Conservation (phyloP, 2,329 filamentous ascomycete species). For the Diaporthe sp. region DNA sequence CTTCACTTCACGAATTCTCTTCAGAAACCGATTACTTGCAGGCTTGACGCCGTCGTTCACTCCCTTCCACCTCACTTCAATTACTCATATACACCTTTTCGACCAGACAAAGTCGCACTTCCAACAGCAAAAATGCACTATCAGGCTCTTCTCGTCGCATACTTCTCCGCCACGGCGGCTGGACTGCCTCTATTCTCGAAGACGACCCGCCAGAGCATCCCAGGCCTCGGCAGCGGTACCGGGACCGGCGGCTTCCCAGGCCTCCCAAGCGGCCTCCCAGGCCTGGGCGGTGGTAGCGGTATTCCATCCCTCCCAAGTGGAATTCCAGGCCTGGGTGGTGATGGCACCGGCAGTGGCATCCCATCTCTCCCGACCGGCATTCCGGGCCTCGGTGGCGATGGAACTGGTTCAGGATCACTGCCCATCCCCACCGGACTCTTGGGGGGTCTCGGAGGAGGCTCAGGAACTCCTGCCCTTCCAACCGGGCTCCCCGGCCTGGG, state of each 20-base stretch:
- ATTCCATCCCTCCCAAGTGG: not conserved
- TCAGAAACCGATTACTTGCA: not conserved
- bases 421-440: not conserved
- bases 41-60: conserved; percentile 27
- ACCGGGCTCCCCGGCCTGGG: not conserved
- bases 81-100: not conserved
- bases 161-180: conserved; percentile 26
- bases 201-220: conserved; percentile 4
- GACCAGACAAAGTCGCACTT: not conserved
- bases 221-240: conserved; percentile 15
- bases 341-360: not conserved
- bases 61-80: not conserved
- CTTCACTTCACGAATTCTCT: not conserved
- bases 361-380: conserved; percentile 9
- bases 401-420: not conserved
- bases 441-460: not conserved
- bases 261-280: conserved; percentile 2
- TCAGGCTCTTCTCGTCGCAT: conserved; percentile 24
- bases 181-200: not conserved
- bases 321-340: not conserved
- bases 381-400: not conserved
- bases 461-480: not conserved
- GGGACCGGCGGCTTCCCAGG: not conserved
- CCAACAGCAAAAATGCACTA: conserved; percentile 17
- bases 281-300: not conserved